Conservation (phyloP, 2,329 filamentous ascomycete species). For the Lasiodiplodia sp. region DNA sequence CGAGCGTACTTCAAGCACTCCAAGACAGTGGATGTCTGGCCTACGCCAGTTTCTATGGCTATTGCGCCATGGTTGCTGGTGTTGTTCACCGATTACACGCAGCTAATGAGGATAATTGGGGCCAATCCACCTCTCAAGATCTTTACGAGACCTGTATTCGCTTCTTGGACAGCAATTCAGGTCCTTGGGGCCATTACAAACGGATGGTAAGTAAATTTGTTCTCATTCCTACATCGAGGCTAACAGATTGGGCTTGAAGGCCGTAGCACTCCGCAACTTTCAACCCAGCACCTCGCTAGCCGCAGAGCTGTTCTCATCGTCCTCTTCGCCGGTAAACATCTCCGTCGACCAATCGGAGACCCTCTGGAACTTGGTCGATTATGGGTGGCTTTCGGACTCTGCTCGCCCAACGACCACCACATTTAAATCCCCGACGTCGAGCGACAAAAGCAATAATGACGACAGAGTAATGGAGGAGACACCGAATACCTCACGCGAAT, state of each 20-base stretch:
- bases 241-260: background rate
- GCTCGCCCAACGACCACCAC: background rate
- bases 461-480: background rate
- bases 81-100: constrained; percentile 30
- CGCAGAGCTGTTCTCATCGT: background rate
- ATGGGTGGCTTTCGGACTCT: constrained; percentile 14
- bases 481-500: background rate
- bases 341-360: background rate
- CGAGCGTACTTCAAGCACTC: constrained; percentile 37
- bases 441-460: no score
- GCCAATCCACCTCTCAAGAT: background rate
- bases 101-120: background rate
- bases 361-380: constrained; percentile 7
- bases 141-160: constrained; percentile 5
- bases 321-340: background rate
- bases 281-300: background rate
- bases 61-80: constrained; percentile 43
- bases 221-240: background rate
- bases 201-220: constrained; percentile 12
- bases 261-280: background rate
- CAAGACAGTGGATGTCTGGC: constrained; percentile 34
- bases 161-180: constrained; percentile 11
- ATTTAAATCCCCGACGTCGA: background rate
- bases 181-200: constrained; percentile 22
- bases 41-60: constrained; percentile 44